Base-by-base conservation (phyloP, 371 early-diverging fungal species). In the Mortierella sp. region DNA sequence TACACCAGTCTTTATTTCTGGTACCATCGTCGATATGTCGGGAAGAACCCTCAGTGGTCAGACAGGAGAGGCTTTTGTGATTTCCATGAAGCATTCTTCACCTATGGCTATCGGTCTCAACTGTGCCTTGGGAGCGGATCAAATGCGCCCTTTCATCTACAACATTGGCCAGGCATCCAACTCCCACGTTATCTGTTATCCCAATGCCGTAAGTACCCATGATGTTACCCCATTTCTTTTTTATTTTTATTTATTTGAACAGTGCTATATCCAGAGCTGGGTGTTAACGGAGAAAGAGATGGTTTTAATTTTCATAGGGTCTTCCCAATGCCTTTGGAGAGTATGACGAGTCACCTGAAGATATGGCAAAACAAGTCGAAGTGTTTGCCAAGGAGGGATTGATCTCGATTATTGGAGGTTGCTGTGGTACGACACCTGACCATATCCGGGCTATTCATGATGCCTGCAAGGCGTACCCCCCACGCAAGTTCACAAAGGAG, bases 1-100 rank as follows among this genome's bases (percentile, higher is more conserved):
- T 52, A 87, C 89, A 0, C 97, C 97, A 9, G 84, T 97, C 46
- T 89, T 97, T 70, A 87, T 97, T n/a, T 96, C 96, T 15, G 97
- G 97, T 52, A 97, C 97, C n/a, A 97, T 97, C 84, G 97, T 96
- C 30, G 97, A 97, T 85, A 93, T 95, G 83, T 93, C 94, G 64
- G 97, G 98, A 51, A 92, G 97, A 75, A 97, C 98, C 2, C 86
- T 97, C 48, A 95, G 96, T 57, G 98, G 98, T 52, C 97, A 97
- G 74, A 97, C 98, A 0, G 96, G 97, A 57, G 98, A 97, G 84
- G 97, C 95, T 0, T 97, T 97, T 88, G 91, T 97, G 21, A 87
- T 91, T 15, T 94, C 95, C 12, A 85, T 95, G 30, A 82, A 81
- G 48, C 96, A 96, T 71, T 84, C 90, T 30, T 82, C 93, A 37